phyloP scores from a whole-genome alignment of 306 rosid genomes.

The Fragaria iinumae region DNA sequence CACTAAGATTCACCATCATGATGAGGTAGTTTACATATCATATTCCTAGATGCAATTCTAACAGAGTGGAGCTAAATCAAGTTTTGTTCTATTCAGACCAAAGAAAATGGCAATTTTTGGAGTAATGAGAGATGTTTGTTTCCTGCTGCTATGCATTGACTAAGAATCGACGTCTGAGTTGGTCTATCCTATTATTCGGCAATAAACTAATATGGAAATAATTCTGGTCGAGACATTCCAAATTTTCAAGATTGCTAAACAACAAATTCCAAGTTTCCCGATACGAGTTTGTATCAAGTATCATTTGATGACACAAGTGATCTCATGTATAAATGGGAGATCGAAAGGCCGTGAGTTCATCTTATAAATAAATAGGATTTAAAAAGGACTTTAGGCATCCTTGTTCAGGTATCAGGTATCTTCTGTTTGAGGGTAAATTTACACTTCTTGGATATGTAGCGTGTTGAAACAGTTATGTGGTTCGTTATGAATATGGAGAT shows the following conservation, averaged over 20 bases:
- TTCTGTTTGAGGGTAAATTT: no score
- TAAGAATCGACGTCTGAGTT: neutral
- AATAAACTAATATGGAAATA: neutral
- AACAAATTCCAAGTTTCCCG: no score
- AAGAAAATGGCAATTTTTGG: neutral
- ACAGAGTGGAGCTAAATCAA: neutral
- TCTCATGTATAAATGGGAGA: no score
- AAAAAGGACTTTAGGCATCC: no score
- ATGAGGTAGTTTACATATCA: neutral
- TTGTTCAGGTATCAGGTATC: no score
- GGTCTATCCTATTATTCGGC: neutral
- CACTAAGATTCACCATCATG: neutral
- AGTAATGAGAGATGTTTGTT: neutral
- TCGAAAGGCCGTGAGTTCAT: no score
- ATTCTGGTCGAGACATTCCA: neutral
- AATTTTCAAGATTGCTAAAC: neutral
- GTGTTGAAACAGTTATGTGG: no score
- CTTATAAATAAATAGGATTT: no score
- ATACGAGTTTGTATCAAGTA: no score
- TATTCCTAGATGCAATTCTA: neutral
- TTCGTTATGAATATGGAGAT: no score
- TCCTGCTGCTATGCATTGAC: neutral
- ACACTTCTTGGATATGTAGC: no score
- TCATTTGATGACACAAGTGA: no score
- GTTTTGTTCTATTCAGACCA: neutral